Evolutionary conservation across 441 rosid genomes (phyloP), one percentile per base, ranked within the genome.

Genomic region (Aquilaria agallochum): DNA sequence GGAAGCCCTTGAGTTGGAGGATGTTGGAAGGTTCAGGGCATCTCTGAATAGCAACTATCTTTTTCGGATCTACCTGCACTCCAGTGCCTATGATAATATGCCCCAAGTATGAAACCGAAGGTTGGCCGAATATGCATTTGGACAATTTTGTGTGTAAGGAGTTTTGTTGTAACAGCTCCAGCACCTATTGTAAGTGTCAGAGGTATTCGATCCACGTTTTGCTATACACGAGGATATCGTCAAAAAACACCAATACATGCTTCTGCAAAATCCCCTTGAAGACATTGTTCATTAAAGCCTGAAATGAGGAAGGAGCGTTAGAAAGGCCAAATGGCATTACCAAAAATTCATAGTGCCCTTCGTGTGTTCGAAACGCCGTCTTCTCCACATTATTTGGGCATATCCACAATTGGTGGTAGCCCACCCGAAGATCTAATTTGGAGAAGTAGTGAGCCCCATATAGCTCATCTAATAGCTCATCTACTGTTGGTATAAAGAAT

Each of bases 1-100:
- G 40, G 30, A 63, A 63, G 2, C 63, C 63, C 3, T 53, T 15
- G 5, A 69, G 55, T 1, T 32, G 49, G 12, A 12, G 13, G 48
- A 63, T 5, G 1, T 3, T 56, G 0, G 13, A 9, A 1, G 64
- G 64, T 5, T 4, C 42, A 8, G 57, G 72, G 53, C 68, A 56
- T 0, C 42, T 2, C 40, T 55, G 1, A 1, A 63, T 46, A 6
- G 67, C 0, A 0, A n/a, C 4, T 0, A 63, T 55, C 30, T 55
- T 53, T 3, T 32, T 14, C 2, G 27, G 53, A 9, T 55, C 67
- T 3, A 48, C 51, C 14, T 5, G 10, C 12, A 48, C 51, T 2
- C 51, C 3, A 10, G 3, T 4, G 11, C 4, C 51, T 10, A 3
- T n/a, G 12, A 48, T 48, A 3, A 48, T 10, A n/a, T 48, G 51